Evolutionary conservation across 305 asterid genomes (phyloP), one percentile per base, ranked within the genome.

Genomic region (Andrographis paniculata): DNA sequence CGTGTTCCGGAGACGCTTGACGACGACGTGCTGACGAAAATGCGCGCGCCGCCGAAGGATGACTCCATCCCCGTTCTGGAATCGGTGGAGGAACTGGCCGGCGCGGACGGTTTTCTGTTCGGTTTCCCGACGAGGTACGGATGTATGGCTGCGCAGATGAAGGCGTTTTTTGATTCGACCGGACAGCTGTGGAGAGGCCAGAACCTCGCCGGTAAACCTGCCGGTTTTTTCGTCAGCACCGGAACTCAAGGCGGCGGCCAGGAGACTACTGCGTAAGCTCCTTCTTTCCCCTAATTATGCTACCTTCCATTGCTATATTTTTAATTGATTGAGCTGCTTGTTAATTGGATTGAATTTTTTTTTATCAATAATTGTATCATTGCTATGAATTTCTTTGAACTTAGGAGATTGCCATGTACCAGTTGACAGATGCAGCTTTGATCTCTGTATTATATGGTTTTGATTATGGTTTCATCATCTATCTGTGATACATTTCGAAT

Each of bases 201-300:
- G 76, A 68, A 59, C 49, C 88, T 87, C 28, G 87, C 93, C 1
- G 92, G 94, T 13, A 81, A 84, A 54, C 97, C 94, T 6, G 92
- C 95, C 0, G 95, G 95, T 6, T 75, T 80, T 58, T 79, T 87
- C 42, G 88, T 84, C 52, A 77, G 95, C 67, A 80, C 95, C 15
- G 95, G 97, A 14, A 87, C 97, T 20, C 95, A 87, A 55, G 94
- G 97, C 27, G 97, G 97, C 59, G 97, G 97, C 17, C 94, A 87
- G 60, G 97, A 87, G 58, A 84, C 95, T 52, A 81, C 94, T 16
- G 91, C 94, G 95, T 85, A 79, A 79, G 84, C 57, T 30, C 49
- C 11, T 42, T 28, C 10, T 28, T 6, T 8, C 37, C 20, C n/a
- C n/a, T n/a, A n/a, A n/a, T 40, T 6, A 9, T 39, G 9, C 24